A percentile compares a stretch with the other conserved stretches of the same genome.
phyloP scores from a whole-genome alignment of 108 stramenopile genomes.

The Nitzschia inconspicua region DNA sequence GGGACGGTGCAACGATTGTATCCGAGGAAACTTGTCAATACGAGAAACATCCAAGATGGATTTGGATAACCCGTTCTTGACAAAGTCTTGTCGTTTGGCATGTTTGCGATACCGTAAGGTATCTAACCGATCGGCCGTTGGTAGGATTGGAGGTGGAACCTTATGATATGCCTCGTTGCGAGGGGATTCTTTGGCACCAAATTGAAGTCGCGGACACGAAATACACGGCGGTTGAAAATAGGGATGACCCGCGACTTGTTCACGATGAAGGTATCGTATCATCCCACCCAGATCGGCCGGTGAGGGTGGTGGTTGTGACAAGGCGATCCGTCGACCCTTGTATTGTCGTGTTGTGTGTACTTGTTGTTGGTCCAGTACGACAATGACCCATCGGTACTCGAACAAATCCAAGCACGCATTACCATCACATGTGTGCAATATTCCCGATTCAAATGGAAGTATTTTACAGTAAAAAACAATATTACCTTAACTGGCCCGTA shows the following conservation, averaged over 20 bases:
- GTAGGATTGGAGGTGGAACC: neutral
- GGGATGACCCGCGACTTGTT: conserved; percentile 22
- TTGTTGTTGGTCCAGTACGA: too few relatives aligned
- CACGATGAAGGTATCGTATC: conserved; percentile 34
- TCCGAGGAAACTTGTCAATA: conserved; percentile 17
- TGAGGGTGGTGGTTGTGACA: conserved; percentile 28
- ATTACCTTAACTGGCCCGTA: too few relatives aligned
- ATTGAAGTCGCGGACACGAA: conserved; percentile 36
- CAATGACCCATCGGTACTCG: too few relatives aligned
- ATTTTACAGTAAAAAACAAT: too few relatives aligned
- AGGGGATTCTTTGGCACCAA: conserved; percentile 36
- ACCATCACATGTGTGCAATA: too few relatives aligned
- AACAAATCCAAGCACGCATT: too few relatives aligned
- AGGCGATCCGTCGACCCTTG: conserved; percentile 25
- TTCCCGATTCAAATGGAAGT: too few relatives aligned
- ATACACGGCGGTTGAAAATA: conserved; percentile 37
- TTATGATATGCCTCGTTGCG: conserved; percentile 1
- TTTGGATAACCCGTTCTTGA: conserved; percentile 46
- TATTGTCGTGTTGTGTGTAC: too few relatives aligned
- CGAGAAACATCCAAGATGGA: conserved; percentile 48
- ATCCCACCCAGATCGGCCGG: conserved; percentile 30
- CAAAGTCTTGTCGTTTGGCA: conserved; percentile 32
- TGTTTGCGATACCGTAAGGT: conserved; percentile 43
- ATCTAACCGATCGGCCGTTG: conserved; percentile 31
- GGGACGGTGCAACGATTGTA: conserved; percentile 33